Base-by-base conservation (phyloP, 805 yeast genomes). In the Yarrowia bubula region DNA sequence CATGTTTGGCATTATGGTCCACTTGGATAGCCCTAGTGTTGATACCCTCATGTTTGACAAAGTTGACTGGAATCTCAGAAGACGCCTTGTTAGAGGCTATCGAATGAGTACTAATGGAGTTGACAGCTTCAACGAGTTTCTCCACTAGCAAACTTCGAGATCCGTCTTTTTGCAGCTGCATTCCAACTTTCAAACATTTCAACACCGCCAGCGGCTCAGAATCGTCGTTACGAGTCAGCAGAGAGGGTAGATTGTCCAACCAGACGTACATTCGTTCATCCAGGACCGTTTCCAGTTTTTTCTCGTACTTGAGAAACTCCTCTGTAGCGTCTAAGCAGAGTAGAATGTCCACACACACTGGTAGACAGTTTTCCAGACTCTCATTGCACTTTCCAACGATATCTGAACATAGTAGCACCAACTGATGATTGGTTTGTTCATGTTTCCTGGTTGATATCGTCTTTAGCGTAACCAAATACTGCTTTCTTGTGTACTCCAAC, bases 401-500 rank as follows among this genome's bases (percentile, higher is more conserved):
- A 44, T 60, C 57, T 18, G 64, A 44, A 7, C 55, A 46, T 13
- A 44, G n/a, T 5, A 62, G 67, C 9, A 67, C 58, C 22, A 51
- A 63, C 14, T 51, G 55, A 8, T 42, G 55, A 22, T 65, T 61
- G 6, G 62, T 55, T 13, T 68, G 69, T 0, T 55, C 38, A 17
- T 55, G 61, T 31, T 55, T 55, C 4, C 61, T 9, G 1, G 61
- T 55, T 3, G 61, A 55, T 41, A 55, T 55, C 47, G 47, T 55
- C 17, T 55, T 55, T 6, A 86, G 66, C 0, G 87, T 84, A 15
- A 79, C 72, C 55, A 76, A 75, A 2, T 85, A 75, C 69, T 86
- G 89, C 15, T 73, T 69, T 4, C 81, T 73, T 0, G 88, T 84
- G 0, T 81, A 85, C 13, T 72, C 76, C n/a, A 85, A 71, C 90